Conservation (phyloP, 2,329 filamentous ascomycete species). For the Thelonectria discophora region DNA sequence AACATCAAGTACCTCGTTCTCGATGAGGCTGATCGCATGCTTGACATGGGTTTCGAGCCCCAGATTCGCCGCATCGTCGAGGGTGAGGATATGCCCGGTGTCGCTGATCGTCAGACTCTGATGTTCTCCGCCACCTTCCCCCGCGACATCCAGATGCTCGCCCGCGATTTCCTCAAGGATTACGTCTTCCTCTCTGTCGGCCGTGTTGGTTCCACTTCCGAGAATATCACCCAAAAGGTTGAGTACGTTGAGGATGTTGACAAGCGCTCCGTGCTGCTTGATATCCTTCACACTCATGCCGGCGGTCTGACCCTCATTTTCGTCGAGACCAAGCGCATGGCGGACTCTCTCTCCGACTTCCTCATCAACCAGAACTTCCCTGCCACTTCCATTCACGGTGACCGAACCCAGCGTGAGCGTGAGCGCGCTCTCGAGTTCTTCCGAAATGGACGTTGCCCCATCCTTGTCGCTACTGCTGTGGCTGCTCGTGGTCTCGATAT, state of each 20-base stretch:
- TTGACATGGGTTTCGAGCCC: slow-evolving; percentile 99
- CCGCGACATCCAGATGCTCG: slow-evolving; percentile 98
- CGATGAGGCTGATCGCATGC: slow-evolving; percentile 99
- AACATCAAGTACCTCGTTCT: slow-evolving; percentile 99
- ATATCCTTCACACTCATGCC: slow-evolving; percentile 95
- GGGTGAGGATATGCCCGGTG: slow-evolving; percentile 94
- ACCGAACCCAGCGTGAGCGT: slow-evolving; percentile 98
- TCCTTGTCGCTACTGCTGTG: slow-evolving; percentile 95
- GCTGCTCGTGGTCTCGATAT: slow-evolving; percentile 93
- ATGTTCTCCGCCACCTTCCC: slow-evolving; percentile 99
- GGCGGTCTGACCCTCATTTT: slow-evolving; percentile 94
- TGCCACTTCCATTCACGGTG: slow-evolving; percentile 97
- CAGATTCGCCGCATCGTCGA: slow-evolving; percentile 99
- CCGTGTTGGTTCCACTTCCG: slow-evolving; percentile 98
- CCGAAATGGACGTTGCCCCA: slow-evolving; percentile 93
- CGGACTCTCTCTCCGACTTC: slow-evolving; percentile 96
- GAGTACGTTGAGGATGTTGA: slow-evolving; percentile 97
- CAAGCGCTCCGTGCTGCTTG: slow-evolving; percentile 96
- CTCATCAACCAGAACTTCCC: slow-evolving; percentile 98
- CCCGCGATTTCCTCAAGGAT: slow-evolving; percentile 97
- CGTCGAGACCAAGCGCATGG: slow-evolving; percentile 99
- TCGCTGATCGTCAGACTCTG: slow-evolving; percentile 89
- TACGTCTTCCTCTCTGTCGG: slow-evolving; percentile 99
- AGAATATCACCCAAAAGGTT: slow-evolving; percentile 99
- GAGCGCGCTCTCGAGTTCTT: slow-evolving; percentile 98